Conservation (phyloP, 2,329 filamentous ascomycete species). For the Talaromyces sp. region DNA sequence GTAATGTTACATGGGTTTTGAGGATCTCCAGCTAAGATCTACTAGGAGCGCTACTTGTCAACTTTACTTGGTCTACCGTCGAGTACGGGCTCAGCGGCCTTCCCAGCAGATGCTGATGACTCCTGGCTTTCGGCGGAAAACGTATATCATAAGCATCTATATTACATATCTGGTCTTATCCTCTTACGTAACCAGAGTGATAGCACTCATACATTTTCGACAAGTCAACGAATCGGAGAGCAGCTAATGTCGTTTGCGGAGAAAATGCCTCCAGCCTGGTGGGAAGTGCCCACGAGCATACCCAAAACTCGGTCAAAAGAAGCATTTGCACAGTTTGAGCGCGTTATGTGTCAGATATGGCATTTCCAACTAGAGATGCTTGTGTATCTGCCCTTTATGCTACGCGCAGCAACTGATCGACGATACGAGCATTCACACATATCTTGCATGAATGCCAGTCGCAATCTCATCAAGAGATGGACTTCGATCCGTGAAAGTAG, state of each 20-base stretch:
- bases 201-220: neutral
- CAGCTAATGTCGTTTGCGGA: neutral
- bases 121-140: neutral
- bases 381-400: slow-evolving; percentile 3
- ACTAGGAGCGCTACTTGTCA: neutral
- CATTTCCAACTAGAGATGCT: slow-evolving; percentile 4
- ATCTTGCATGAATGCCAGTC: slow-evolving; percentile 2
- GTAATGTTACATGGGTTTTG: too few relatives aligned
- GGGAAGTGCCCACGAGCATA: neutral
- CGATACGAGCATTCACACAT: slow-evolving; percentile 2
- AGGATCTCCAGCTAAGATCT: neutral
- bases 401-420: slow-evolving; percentile 2
- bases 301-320: neutral
- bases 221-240: neutral
- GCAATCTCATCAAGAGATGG: slow-evolving; percentile 2
- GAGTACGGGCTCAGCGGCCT: neutral
- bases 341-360: slow-evolving; percentile 5
- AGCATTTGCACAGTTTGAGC: neutral
- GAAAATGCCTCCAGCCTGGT: neutral
- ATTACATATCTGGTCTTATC: neutral
- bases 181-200: neutral
- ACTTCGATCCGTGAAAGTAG: neutral
- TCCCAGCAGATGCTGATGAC: neutral
- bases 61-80: neutral
- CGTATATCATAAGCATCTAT: neutral